Conservation (phyloP, 2,329 filamentous ascomycete species). For the Remersonia thermophila region DNA sequence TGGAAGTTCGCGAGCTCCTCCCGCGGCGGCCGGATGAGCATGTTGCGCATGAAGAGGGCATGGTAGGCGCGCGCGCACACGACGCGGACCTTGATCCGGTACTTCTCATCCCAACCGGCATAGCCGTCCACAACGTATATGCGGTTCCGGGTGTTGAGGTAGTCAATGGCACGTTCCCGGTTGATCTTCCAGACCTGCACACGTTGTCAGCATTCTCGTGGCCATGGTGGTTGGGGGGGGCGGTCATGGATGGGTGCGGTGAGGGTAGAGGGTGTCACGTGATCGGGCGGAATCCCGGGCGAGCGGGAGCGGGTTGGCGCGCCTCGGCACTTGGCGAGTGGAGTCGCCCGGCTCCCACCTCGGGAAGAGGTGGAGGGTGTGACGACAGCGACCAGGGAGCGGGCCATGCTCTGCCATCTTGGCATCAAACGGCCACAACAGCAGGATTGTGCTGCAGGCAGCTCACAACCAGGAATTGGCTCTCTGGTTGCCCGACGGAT, state of each 20-base stretch:
- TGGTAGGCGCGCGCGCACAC: constrained; percentile 99
- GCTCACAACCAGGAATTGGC: too few species aligned
- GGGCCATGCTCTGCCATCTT: too few species aligned
- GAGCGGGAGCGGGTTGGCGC: constrained; percentile 1
- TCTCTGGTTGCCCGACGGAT: too few species aligned
- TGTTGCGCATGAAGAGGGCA: constrained; percentile 99
- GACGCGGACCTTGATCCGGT: constrained; percentile 92
- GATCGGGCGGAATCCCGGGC: constrained; percentile 2
- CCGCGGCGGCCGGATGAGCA: constrained; percentile 87
- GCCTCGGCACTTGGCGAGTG: constrained; percentile 11
- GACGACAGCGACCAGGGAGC: constrained; percentile 13
- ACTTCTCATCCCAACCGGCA: constrained; percentile 97
- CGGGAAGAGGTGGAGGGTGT: constrained; percentile 13
- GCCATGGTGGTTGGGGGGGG: constrained; percentile 19
- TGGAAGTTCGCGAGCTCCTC: constrained; percentile 96
- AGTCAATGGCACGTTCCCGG: constrained; percentile 95
- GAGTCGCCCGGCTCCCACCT: constrained; percentile 7
- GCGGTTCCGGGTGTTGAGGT: constrained; percentile 95
- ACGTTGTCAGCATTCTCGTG: too few species aligned
- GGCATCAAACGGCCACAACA: too few species aligned
- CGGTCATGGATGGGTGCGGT: too few species aligned
- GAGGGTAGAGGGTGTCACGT: constrained; percentile 13
- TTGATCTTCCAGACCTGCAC: constrained; percentile 96
- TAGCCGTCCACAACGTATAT: constrained; percentile 98
- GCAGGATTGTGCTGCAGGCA: too few species aligned